phyloP scores from a whole-genome alignment of 106 monocot genomes.

The Allium fistulosum region DNA sequence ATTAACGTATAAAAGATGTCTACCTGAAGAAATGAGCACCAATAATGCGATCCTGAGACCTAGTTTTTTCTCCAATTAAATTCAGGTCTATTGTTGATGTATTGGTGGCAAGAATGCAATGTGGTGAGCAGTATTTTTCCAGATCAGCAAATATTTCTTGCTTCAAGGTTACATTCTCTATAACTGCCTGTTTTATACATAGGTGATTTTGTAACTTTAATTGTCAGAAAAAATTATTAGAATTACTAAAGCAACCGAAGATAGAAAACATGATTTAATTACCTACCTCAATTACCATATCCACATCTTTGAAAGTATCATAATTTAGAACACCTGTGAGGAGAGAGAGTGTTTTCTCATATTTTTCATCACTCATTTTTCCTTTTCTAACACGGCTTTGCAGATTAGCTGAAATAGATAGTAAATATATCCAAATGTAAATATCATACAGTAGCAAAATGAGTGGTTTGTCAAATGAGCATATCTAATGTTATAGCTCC shows the following conservation, averaged over 20 bases:
- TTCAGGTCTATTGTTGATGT: conserved; percentile 33
- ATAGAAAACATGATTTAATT: too few relatives aligned
- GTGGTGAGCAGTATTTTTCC: conserved; percentile 20
- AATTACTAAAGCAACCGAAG: too few relatives aligned
- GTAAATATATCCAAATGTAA: neutral
- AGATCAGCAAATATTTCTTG: conserved; percentile 41
- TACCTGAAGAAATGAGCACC: conserved; percentile 42
- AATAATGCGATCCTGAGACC: conserved; percentile 22
- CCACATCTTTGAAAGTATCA: conserved; percentile 22
- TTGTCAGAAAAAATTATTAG: too few relatives aligned
- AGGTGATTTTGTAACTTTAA: too few relatives aligned
- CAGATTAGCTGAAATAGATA: conserved; percentile 55
- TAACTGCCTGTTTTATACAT: conserved; percentile 61
- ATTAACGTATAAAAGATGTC: too few relatives aligned
- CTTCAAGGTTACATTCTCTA: conserved; percentile 87
- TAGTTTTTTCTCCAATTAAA: conserved; percentile 25
- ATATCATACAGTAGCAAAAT: neutral
- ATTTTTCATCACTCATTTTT: conserved; percentile 25
- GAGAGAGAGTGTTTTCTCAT: conserved; percentile 16
- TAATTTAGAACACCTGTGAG: conserved; percentile 28
- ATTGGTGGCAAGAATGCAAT: conserved; percentile 29
- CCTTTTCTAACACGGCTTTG: conserved; percentile 23
- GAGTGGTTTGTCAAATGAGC: neutral
- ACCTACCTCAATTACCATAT: conserved; percentile 31
- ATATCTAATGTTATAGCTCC: neutral